Evolutionary conservation across 2,329 filamentous ascomycete genomes (phyloP).

Genomic region (Davidsoniella neocaledoniae): DNA sequence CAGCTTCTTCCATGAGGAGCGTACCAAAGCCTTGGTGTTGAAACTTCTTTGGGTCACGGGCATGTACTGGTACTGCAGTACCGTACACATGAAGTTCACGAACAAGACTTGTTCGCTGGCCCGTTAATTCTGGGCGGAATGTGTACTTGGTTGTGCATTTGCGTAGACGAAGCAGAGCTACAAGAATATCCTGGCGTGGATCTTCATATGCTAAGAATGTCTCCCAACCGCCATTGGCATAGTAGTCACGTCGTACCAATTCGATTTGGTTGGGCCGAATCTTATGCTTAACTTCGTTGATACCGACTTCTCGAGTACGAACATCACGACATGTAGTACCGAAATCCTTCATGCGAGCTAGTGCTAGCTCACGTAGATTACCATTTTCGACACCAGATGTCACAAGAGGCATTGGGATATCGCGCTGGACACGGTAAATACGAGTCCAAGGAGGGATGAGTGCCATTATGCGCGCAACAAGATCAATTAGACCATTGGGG

Average conservation of each 20-base stretch:
- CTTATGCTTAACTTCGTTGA: slow-evolving; percentile 99
- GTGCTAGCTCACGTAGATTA: slow-evolving; percentile 78
- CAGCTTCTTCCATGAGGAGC: slow-evolving; percentile 91
- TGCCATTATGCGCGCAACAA: slow-evolving; percentile 89
- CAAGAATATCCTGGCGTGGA: slow-evolving; percentile 93
- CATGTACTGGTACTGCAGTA: slow-evolving; percentile 92
- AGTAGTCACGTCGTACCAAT: slow-evolving; percentile 82
- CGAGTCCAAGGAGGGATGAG: slow-evolving; percentile 94
- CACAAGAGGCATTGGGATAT: slow-evolving; percentile 99
- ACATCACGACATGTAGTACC: slow-evolving; percentile 94
- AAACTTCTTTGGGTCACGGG: slow-evolving; percentile 87
- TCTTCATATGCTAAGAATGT: slow-evolving; percentile 97
- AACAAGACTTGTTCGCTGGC: slow-evolving; percentile 80
- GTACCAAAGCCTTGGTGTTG: slow-evolving; percentile 97
- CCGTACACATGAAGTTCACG: slow-evolving; percentile 94
- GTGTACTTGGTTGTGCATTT: slow-evolving; percentile 89
- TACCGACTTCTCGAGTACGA: slow-evolving; percentile 85
- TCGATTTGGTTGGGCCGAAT: slow-evolving; percentile 93
- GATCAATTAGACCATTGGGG: slow-evolving; percentile 85
- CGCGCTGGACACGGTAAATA: slow-evolving; percentile 94
- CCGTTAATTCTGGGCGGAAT: slow-evolving; percentile 70
- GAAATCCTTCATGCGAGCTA: slow-evolving; percentile 98
- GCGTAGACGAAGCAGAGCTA: slow-evolving; percentile 71
- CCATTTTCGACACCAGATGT: slow-evolving; percentile 97
- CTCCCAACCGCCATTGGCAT: slow-evolving; percentile 93